A percentile compares a stretch with the other conserved stretches of the same genome.
Evolutionary conservation across 305 asterid genomes (phyloP).

Genomic region (Fraxinus baroniana): DNA sequence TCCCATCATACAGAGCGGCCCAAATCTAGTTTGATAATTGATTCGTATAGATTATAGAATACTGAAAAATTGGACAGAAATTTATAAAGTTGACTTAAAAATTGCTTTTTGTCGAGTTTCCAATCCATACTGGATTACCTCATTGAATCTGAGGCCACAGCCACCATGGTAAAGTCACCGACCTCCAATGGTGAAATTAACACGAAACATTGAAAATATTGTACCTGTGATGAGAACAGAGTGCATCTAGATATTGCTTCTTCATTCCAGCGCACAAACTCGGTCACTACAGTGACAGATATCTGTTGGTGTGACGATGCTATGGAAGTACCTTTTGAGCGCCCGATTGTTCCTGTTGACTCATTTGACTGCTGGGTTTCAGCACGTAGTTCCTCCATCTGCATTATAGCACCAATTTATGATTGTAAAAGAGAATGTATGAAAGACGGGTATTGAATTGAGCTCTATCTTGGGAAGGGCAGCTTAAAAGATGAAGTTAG

Average conservation of each 20-base stretch:
- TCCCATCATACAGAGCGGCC: not conserved
- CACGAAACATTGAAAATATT: slow-evolving; percentile 18
- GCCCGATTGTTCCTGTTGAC: slow-evolving; percentile 87
- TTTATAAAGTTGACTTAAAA: not conserved
- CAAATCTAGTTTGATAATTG: not conserved
- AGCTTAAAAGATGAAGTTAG: slow-evolving; percentile 3
- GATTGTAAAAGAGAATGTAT: slow-evolving; percentile 12
- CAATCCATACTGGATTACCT: slow-evolving; percentile 8
- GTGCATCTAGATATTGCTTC: slow-evolving; percentile 90
- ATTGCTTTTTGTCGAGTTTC: not conserved
- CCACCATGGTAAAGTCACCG: not conserved
- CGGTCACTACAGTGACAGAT: slow-evolving; percentile 93
- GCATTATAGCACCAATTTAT: slow-evolving; percentile 26
- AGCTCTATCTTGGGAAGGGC: not conserved
- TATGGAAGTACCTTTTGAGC: slow-evolving; percentile 89
- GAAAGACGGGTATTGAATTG: not conserved
- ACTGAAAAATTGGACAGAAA: not conserved
- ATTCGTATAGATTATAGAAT: not conserved
- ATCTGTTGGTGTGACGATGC: slow-evolving; percentile 85
- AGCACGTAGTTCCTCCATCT: slow-evolving; percentile 92
- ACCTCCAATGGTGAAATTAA: not conserved
- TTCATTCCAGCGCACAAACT: slow-evolving; percentile 98
- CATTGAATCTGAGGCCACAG: not conserved
- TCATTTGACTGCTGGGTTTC: slow-evolving; percentile 77
- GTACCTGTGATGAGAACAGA: slow-evolving; percentile 83